phyloP scores from a whole-genome alignment of 129 eudicot genomes.

The Flaveria bidentis region DNA sequence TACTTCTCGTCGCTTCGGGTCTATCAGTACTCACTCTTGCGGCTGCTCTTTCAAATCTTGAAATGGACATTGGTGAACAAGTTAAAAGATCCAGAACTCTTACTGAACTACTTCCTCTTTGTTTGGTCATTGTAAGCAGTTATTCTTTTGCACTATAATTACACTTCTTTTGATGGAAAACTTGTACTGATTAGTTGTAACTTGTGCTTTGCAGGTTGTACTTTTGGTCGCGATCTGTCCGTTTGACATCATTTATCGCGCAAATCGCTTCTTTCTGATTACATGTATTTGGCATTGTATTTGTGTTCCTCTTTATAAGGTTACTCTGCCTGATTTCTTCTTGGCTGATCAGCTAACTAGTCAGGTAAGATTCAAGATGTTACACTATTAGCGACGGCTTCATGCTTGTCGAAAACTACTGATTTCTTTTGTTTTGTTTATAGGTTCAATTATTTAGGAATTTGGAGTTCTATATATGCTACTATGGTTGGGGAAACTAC shows the following conservation, averaged over 20 bases:
- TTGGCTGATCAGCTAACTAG: slow-evolving; percentile 78
- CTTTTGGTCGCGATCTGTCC: slow-evolving; percentile 60
- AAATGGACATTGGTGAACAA: slow-evolving; percentile 54
- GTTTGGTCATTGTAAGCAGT: slow-evolving; percentile 51
- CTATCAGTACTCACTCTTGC: slow-evolving; percentile 61
- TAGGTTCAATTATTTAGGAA: slow-evolving; percentile 61
- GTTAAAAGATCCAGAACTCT: slow-evolving; percentile 28
- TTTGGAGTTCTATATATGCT: slow-evolving; percentile 57
- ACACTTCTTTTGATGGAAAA: not conserved
- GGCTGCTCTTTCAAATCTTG: slow-evolving; percentile 55
- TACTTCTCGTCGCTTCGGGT: slow-evolving; percentile 59
- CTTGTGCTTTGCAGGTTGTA: slow-evolving; percentile 44
- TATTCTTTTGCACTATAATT: not conserved
- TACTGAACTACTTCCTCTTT: slow-evolving; percentile 57
- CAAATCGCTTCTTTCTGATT: slow-evolving; percentile 62
- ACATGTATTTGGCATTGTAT: slow-evolving; percentile 54
- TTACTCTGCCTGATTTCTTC: slow-evolving; percentile 66
- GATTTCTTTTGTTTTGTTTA: not conserved
- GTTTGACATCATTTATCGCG: slow-evolving; percentile 58
- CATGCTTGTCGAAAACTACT: too few relatives aligned
- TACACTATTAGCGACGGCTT: too few relatives aligned
- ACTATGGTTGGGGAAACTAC: slow-evolving; percentile 69
- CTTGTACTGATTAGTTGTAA: not conserved
- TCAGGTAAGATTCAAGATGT: slow-evolving; percentile 45
- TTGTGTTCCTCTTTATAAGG: slow-evolving; percentile 73